Evolutionary conservation across 768 basidiomycete species (phyloP), one percentile per base, ranked within the genome.

Genomic region (Austroboletus eburneus): DNA sequence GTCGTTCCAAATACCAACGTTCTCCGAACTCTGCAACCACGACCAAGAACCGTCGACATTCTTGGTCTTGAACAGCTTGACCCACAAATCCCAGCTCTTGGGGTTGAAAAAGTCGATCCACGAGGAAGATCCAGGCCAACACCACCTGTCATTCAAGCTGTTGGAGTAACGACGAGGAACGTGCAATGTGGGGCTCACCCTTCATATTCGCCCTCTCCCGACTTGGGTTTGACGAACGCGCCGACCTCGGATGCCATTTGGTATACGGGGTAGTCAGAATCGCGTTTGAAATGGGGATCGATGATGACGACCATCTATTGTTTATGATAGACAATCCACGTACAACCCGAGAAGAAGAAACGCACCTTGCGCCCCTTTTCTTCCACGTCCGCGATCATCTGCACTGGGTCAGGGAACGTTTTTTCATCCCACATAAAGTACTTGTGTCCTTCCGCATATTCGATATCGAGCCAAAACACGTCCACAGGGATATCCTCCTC

Each of bases 41-140:
- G 80, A 71, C 79, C 83, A 91, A n/a, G 74, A 68, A 38, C 74
- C 78, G 49, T 73, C 68, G 25, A 72, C 68, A 39, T 71, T 66
- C 51, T 73, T 67, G 9, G 72, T 73, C 66, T 85, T 85, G 75
- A 96, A 98, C 48, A 95, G 72, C 5, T 74, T 72, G 49, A 74
- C 84, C 94, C 94, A 99, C 84, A 92, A 92, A 29, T 81, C 77
- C 91, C 91, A 94, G 34, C 80, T 79, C 25, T 68, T 74, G 23
- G 92, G 92, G 61, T 98, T 86, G 80, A 98, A 96, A 70, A 91
- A 96, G 62, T 99, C 96, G 32, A 93, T 85, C 95, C 95, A 99
- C 6, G 92, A 87, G 52, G 85, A 88, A 65, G 86, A 91, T 30
- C 96, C 96, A 20, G 90, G 81, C 96, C 96, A 99, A 68, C 96